Percentiles rank a stretch among this genome's conserved stretches.
Conservation (phyloP, 441 rosid genomes). For the Melastoma candidum region DNA sequence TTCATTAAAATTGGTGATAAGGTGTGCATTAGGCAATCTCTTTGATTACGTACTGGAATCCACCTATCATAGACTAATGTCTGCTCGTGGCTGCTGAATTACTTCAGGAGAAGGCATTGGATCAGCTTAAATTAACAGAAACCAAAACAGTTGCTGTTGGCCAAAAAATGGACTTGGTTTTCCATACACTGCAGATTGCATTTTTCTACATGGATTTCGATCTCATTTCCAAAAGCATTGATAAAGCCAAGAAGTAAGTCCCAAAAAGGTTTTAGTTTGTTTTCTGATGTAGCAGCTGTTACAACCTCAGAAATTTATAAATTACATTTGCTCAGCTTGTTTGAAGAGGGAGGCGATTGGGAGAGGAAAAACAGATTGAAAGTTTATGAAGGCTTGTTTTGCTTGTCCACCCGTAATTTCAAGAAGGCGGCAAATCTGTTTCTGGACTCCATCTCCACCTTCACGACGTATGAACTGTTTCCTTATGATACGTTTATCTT, state of each 20-base stretch:
- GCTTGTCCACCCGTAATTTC: slow-evolving; percentile 89
- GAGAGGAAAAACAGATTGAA: slow-evolving; percentile 96
- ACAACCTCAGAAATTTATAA: slow-evolving; percentile 1
- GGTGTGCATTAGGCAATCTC: slow-evolving; percentile 28
- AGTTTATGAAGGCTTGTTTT: slow-evolving; percentile 92
- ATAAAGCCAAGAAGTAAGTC: slow-evolving; percentile 62
- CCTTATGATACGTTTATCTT: slow-evolving; percentile 93
- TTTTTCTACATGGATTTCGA: slow-evolving; percentile 95
- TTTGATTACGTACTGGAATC: background rate
- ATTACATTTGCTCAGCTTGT: slow-evolving; percentile 43
- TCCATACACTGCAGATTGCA: slow-evolving; percentile 77
- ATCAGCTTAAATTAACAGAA: slow-evolving; percentile 87
- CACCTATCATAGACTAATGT: background rate
- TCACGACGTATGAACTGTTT: slow-evolving; percentile 97
- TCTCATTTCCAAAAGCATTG: slow-evolving; percentile 87
- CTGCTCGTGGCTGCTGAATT: background rate
- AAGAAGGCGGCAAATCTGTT: slow-evolving; percentile 83
- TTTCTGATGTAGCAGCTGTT: background rate
- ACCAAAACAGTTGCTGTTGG: slow-evolving; percentile 98
- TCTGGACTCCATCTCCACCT: slow-evolving; percentile 95
- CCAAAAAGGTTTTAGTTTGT: slow-evolving; percentile 1
- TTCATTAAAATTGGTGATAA: slow-evolving; percentile 81
- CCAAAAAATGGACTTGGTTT: slow-evolving; percentile 95
- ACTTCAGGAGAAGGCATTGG: slow-evolving; percentile 80
- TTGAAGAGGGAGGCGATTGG: slow-evolving; percentile 99